phyloP scores from a whole-genome alignment of 495 filamentous ascomycete genomes.

The Penicillium malachiteum region DNA sequence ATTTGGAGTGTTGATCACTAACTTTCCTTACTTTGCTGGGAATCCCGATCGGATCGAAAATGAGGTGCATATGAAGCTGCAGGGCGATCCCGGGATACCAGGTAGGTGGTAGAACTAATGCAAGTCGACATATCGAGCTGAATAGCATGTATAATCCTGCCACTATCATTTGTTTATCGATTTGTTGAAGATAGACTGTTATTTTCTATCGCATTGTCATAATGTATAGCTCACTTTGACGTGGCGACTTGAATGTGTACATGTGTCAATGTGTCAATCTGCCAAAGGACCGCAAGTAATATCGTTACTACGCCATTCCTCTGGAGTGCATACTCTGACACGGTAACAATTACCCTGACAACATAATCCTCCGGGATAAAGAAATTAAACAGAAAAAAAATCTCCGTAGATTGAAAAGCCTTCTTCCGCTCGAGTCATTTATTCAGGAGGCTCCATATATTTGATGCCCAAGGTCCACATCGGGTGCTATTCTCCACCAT shows the following conservation, averaged over 20 bases:
- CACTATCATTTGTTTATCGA: neutral
- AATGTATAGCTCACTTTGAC: neutral
- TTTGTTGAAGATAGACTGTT: neutral
- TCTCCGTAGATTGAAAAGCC: too few species aligned
- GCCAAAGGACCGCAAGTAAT: neutral
- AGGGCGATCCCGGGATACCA: slow-evolving; percentile 15
- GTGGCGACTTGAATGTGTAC: too few species aligned
- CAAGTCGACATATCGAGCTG: neutral
- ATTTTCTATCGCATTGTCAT: neutral
- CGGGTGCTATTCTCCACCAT: neutral
- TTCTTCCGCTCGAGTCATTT: neutral
- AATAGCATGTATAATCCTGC: neutral
- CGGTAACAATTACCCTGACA: too few species aligned
- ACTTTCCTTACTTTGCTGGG: slow-evolving; percentile 12
- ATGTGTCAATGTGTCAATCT: neutral
- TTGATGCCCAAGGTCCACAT: slow-evolving; percentile 5
- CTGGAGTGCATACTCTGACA: too few species aligned
- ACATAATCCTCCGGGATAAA: too few species aligned
- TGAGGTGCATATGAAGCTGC: slow-evolving; percentile 22
- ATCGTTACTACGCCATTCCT: too few species aligned
- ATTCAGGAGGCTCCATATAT: slow-evolving; percentile 6
- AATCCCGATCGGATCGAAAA: slow-evolving; percentile 22
- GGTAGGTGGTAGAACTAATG: neutral
- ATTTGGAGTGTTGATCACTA: too few species aligned
- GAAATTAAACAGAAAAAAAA: too few species aligned